Evolutionary conservation across 306 rosid genomes (phyloP).

Genomic region (Fragaria nilgerrensis): DNA sequence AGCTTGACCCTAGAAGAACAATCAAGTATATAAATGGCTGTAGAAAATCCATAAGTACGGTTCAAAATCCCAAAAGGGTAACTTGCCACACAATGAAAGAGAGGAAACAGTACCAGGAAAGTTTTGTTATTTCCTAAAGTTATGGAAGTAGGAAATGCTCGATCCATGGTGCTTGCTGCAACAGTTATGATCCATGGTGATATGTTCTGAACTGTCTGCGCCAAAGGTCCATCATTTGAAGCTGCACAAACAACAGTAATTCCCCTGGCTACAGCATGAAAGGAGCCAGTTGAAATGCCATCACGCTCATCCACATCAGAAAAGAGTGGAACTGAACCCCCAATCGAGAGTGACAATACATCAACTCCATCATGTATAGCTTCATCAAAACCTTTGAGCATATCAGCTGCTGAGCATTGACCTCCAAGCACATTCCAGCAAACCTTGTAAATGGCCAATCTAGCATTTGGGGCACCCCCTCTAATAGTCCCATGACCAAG

Average conservation of each 20-base stretch:
- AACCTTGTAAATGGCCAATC: conserved; percentile 54
- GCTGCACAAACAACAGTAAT: conserved; percentile 41
- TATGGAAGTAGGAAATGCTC: conserved; percentile 42
- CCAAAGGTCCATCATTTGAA: conserved; percentile 38
- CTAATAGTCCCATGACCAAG: conserved; percentile 43
- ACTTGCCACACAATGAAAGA: not conserved
- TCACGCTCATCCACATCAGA: conserved; percentile 38
- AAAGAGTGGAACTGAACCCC: conserved; percentile 31
- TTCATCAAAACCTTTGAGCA: conserved; percentile 47
- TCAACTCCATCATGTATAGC: conserved; percentile 59
- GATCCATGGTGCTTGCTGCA: conserved; percentile 43
- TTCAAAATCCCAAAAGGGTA: not conserved
- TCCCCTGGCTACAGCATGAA: conserved; percentile 48
- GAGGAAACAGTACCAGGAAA: conserved; percentile 24
- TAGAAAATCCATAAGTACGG: not conserved
- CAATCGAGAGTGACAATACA: conserved; percentile 46
- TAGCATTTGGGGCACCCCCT: conserved; percentile 52
- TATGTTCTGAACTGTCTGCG: conserved; percentile 36
- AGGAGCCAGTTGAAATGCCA: conserved; percentile 41
- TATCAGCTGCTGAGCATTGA: conserved; percentile 44
- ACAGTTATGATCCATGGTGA: conserved; percentile 46
- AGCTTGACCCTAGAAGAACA: conserved; percentile 28
- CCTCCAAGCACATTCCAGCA: conserved; percentile 49
- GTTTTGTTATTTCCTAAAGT: conserved; percentile 47
- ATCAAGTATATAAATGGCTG: not conserved